Evolutionary conservation across 495 filamentous ascomycete species (phyloP).

Genomic region (Penicillium cataractarum): DNA sequence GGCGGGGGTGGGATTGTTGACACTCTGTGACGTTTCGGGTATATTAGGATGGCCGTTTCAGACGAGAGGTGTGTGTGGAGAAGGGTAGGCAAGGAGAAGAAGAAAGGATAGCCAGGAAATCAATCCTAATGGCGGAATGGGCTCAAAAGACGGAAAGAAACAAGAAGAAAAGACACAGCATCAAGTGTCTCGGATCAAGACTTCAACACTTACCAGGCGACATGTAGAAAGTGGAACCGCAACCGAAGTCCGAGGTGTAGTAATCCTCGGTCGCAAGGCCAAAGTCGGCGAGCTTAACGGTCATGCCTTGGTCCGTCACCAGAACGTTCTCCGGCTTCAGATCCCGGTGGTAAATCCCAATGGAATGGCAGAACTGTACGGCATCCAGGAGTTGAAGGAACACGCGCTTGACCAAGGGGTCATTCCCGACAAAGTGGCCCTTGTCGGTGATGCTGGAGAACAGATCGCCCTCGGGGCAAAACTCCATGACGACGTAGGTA

Average conservation of each 20-base stretch:
- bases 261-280: conserved; percentile 86
- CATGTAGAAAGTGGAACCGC: conserved; percentile 99
- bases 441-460: conserved; percentile 97
- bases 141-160: background rate
- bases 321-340: conserved; percentile 98
- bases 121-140: background rate
- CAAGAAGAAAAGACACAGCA: background rate
- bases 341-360: conserved; percentile 96
- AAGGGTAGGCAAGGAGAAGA: conserved; percentile 5
- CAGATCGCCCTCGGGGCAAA: conserved; percentile 94
- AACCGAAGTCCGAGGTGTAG: conserved; percentile 91
- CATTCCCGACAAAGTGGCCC: conserved; percentile 90
- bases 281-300: conserved; percentile 96
- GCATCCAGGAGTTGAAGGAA: conserved; percentile 98
- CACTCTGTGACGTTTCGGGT: conserved; percentile 71
- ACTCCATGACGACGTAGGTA: conserved; percentile 96
- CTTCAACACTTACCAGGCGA: conserved; percentile 84
- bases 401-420: conserved; percentile 79
- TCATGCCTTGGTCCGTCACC: conserved; percentile 82
- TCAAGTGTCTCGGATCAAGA: background rate
- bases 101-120: background rate
- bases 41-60: conserved; percentile 25
- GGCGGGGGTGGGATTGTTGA: conserved; percentile 79
- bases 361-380: conserved; percentile 89
- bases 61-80: background rate